These are phyloP conservation scores for Yamadazyma endophytica DNA, from an alignment of 805 yeast species.

Conservation along the genomic window DNA sequence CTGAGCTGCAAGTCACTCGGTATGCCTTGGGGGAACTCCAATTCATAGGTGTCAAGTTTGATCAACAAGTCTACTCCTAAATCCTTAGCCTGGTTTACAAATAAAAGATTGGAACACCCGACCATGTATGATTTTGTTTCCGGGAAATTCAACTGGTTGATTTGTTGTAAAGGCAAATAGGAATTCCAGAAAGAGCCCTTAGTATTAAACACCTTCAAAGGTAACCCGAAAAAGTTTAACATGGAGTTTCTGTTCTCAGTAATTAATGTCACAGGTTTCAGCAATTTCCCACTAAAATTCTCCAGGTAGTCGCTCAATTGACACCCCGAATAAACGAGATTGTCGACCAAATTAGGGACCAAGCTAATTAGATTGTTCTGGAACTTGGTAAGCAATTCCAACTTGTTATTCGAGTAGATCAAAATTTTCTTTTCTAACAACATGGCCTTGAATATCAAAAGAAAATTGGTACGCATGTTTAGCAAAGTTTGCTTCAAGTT, in stretches of 20 bases:
- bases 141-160: conserved; percentile 60
- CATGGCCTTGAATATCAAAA: conserved; percentile 72
- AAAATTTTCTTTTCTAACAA: conserved; percentile 70
- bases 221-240: conserved; percentile 79
- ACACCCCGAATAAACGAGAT: conserved; percentile 74
- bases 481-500: conserved; percentile 62
- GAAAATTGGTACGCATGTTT: conserved; percentile 52
- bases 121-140: conserved; percentile 63
- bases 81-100: conserved; percentile 57
- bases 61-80: conserved; percentile 68
- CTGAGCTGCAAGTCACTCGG: conserved; percentile 29
- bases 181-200: conserved; percentile 88
- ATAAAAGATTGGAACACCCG: conserved; percentile 84
- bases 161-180: conserved; percentile 89
- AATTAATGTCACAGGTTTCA: conserved; percentile 61
- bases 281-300: conserved; percentile 43
- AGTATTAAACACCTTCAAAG: conserved; percentile 75
- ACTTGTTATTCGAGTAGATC: conserved; percentile 69
- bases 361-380: conserved; percentile 82
- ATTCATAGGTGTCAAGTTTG: conserved; percentile 57
- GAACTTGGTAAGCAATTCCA: conserved; percentile 74
- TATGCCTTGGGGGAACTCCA: conserved; percentile 37
- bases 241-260: conserved; percentile 77
- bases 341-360: conserved; percentile 73
- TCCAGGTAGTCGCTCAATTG: conserved; percentile 57